Percentiles rank a stretch among this genome's conserved stretches.
Evolutionary conservation across 768 basidiomycete species (phyloP).

Genomic region (Russula ochroleuca): DNA sequence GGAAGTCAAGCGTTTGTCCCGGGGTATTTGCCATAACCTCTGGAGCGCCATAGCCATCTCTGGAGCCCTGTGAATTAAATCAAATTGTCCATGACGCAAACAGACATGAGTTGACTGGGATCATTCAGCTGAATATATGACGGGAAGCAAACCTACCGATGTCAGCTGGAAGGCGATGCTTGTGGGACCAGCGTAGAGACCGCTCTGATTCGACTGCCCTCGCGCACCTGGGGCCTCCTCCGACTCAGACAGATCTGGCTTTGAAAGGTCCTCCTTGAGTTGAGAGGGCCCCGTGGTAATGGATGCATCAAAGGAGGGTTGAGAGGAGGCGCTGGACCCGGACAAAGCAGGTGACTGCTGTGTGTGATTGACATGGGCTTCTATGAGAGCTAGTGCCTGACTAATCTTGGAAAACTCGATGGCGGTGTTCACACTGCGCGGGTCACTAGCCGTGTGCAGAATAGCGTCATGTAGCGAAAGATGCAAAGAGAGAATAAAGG

Average conservation of each 20-base stretch:
- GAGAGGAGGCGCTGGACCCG: constrained; percentile 29
- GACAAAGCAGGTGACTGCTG: constrained; percentile 19
- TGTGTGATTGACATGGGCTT: constrained; percentile 48
- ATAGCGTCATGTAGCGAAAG: not conserved
- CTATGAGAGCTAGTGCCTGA: constrained; percentile 63
- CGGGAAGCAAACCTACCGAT: constrained; percentile 41
- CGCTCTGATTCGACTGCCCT: constrained; percentile 59
- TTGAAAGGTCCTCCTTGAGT: constrained; percentile 12
- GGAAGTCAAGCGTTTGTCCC: constrained; percentile 39
- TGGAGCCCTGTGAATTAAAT: constrained; percentile 29
- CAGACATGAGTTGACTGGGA: not conserved
- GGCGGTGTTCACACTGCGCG: constrained; percentile 52
- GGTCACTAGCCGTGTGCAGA: constrained; percentile 18
- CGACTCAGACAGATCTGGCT: constrained; percentile 42
- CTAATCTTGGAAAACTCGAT: constrained; percentile 64
- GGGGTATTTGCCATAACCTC: constrained; percentile 5
- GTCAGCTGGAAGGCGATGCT: constrained; percentile 67
- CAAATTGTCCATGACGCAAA: constrained; percentile 11
- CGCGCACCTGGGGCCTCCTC: constrained; percentile 59
- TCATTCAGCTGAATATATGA: constrained; percentile 13
- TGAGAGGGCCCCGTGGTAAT: constrained; percentile 23
- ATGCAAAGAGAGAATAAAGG: constrained; percentile 18
- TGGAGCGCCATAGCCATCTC: constrained; percentile 28
- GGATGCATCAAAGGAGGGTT: constrained; percentile 18
- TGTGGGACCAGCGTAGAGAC: constrained; percentile 73